Evolutionary conservation across 2,329 filamentous ascomycete genomes (phyloP).

Genomic region (Calonectria leucothoes): DNA sequence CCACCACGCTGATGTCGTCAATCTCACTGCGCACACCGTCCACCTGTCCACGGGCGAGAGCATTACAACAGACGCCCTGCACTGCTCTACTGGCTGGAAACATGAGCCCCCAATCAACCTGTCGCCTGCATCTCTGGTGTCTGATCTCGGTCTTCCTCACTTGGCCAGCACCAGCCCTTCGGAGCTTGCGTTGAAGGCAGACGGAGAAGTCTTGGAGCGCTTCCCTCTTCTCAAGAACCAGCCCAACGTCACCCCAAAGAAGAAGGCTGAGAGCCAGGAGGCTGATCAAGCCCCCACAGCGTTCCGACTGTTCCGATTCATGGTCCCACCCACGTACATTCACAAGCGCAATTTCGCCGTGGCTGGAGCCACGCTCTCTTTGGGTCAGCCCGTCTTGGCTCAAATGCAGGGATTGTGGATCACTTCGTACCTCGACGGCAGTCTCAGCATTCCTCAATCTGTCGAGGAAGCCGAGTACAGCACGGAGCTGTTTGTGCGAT

Average conservation of each 20-base stretch:
- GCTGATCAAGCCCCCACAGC: not conserved
- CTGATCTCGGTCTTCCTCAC: not conserved
- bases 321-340: not conserved
- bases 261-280: not conserved
- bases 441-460: not conserved
- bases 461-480: not conserved
- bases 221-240: not conserved
- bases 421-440: not conserved
- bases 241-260: not conserved
- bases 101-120: not conserved
- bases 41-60: not conserved
- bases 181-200: not conserved
- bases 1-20: not conserved
- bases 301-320: not conserved
- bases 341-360: not conserved
- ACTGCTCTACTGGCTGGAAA: not conserved
- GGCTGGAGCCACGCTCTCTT: not conserved
- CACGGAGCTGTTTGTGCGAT: not conserved
- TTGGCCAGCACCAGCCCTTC: not conserved
- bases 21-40: not conserved
- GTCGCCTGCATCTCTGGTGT: not conserved
- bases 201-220: not conserved
- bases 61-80: not conserved
- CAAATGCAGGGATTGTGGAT: not conserved
- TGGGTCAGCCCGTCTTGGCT: not conserved